A percentile compares a stretch with the other conserved stretches of the same genome.
Evolutionary conservation across 768 basidiomycete species (phyloP).

Genomic region (Asterophora parasitica): DNA sequence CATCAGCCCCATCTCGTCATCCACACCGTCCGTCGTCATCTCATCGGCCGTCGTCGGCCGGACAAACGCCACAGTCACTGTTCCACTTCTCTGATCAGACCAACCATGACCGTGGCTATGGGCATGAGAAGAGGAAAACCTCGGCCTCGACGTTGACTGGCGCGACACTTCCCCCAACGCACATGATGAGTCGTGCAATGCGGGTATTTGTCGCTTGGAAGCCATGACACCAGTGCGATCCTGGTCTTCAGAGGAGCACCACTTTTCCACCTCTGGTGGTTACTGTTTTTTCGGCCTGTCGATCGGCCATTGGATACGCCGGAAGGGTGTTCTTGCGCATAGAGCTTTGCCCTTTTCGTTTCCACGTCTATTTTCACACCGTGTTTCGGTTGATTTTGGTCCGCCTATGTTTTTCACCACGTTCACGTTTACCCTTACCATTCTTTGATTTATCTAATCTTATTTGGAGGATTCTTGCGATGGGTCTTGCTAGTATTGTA

Average conservation of each 20-base stretch:
- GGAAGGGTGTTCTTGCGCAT: too few species aligned
- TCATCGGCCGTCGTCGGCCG: slow-evolving; percentile 1
- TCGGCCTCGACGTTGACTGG: slow-evolving; percentile 7
- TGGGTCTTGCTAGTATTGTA: too few species aligned
- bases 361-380: too few species aligned
- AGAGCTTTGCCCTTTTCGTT: too few species aligned
- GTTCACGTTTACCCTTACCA: not conserved
- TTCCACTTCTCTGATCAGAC: not conserved
- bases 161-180: slow-evolving; percentile 23
- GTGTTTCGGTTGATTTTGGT: too few species aligned
- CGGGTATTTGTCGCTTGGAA: slow-evolving; percentile 60
- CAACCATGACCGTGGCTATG: not conserved
- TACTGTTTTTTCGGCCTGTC: too few species aligned
- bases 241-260: too few species aligned
- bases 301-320: too few species aligned
- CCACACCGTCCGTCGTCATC: not conserved
- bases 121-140: slow-evolving; percentile 7
- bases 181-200: slow-evolving; percentile 48
- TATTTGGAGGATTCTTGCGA: not conserved
- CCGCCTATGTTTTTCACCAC: not conserved
- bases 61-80: too few species aligned
- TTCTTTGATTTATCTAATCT: not conserved
- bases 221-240: slow-evolving; percentile 21
- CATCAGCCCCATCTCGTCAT: too few species aligned
- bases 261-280: too few species aligned